A percentile compares a stretch with the other conserved stretches of the same genome.
Evolutionary conservation across 2,329 filamentous ascomycete species (phyloP).

Genomic region (Aspergillus calidoustus): DNA sequence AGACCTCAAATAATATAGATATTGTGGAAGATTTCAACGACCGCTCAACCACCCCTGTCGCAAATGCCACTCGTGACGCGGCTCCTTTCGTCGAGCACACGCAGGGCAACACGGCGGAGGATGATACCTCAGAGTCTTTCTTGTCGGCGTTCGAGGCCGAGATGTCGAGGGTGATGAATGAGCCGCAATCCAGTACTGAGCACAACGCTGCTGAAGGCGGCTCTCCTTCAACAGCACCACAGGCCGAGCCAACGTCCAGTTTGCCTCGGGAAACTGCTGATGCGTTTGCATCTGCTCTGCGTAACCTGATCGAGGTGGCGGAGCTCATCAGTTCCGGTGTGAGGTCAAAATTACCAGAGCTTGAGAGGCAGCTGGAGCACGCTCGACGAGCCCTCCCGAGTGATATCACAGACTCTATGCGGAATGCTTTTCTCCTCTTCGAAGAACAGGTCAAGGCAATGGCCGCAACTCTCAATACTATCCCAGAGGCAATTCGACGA

Average conservation of each 20-base stretch:
- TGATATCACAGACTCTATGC: slow-evolving; percentile 42
- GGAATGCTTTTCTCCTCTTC: slow-evolving; percentile 41
- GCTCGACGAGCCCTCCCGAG: slow-evolving; percentile 41
- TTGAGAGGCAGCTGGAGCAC: slow-evolving; percentile 43
- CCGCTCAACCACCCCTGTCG: slow-evolving; percentile 1
- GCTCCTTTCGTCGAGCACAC: slow-evolving; percentile 17
- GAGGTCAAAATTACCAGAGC: slow-evolving; percentile 40
- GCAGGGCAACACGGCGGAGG: slow-evolving; percentile 18
- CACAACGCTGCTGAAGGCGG: slow-evolving; percentile 17
- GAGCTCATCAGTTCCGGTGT: slow-evolving; percentile 43
- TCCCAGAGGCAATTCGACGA: slow-evolving; percentile 29
- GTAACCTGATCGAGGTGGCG: slow-evolving; percentile 40
- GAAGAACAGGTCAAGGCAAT: slow-evolving; percentile 44
- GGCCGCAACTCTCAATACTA: slow-evolving; percentile 41
- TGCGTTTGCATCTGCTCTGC: slow-evolving; percentile 39
- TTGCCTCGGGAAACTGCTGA: slow-evolving; percentile 32
- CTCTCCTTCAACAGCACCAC: slow-evolving; percentile 18
- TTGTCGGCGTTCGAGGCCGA: slow-evolving; percentile 47
- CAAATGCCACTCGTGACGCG: slow-evolving; percentile 12
- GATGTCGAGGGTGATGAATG: slow-evolving; percentile 40
- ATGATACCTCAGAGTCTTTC: slow-evolving; percentile 35
- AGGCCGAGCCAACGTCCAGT: slow-evolving; percentile 18
- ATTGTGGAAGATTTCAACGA: background rate
- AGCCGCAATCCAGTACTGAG: slow-evolving; percentile 20
- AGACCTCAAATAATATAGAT: slow-evolving; percentile 5